Base-by-base conservation (phyloP, 768 basidiomycete species). In the Kwoniella europaea region DNA sequence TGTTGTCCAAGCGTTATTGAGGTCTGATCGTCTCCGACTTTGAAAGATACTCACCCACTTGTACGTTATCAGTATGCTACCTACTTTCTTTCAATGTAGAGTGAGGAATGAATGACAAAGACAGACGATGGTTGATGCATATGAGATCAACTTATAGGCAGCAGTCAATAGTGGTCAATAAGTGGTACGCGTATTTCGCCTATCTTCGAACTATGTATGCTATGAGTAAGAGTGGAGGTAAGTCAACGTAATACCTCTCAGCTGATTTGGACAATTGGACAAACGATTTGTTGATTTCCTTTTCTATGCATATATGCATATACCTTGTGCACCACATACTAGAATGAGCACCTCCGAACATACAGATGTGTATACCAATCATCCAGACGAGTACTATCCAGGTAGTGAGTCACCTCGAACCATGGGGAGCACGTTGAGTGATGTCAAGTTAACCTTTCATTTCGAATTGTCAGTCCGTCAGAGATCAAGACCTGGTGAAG, bases 401-500 rank as follows among this genome's bases (percentile, higher is more conserved):
- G 76, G 76, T 9, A 71, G 79, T 78, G 24, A 66, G 74, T 71
- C 20, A 18, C 24, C 15, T 16, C 24, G 58, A 29, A 16, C 29
- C 20, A 24, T 16, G 2, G 12, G 18, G 13, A 35, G 7, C 10
- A 29, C 24, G 20, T 55, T 62, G 15, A 41, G 35, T 35, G 35
- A 35, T 35, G 35, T 35, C 4, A 4, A 35, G 35, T 6, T 3
- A 35, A 35, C 35, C 59, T 61, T 35, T 43, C 59, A 10, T 43
- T 43, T 20, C 18, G 18, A 29, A n/a, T 20, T 61, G 72, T 62
- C 24, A 59, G 42, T 44, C 43, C 76, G 79, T 68, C 22, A 69
- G 68, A 50, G 63, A 71, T 46, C 64, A 27, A 65, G 75, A 53
- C 79, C 79, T 27, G 79, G 79, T 44, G 18, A 63, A 46, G 79